A percentile compares a stretch with the other conserved stretches of the same genome.
phyloP scores from a whole-genome alignment of 1,284 basidiomycete species.

The Sanguinoderma infundibulare region DNA sequence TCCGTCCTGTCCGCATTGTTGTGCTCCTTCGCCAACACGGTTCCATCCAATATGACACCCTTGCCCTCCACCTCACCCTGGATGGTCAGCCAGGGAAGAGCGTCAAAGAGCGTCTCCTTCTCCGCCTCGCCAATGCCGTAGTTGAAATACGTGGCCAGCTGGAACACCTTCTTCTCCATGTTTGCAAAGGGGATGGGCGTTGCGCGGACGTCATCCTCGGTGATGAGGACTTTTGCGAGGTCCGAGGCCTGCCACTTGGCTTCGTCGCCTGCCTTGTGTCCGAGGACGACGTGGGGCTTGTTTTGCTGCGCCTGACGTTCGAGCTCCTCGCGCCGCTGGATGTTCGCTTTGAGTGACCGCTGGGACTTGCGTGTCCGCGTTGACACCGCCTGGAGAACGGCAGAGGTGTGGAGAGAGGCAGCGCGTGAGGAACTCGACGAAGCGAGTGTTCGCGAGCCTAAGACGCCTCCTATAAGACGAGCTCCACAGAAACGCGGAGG shows the following conservation, averaged over 20 bases:
- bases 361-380: constrained; percentile 43
- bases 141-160: constrained; percentile 53
- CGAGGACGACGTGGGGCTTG: constrained; percentile 75
- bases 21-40: background rate
- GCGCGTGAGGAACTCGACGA: constrained; percentile 44
- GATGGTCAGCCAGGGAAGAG: constrained; percentile 55
- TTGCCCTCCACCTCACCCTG: constrained; percentile 22
- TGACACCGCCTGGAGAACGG: constrained; percentile 41
- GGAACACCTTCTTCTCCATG: constrained; percentile 30
- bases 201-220: constrained; percentile 51
- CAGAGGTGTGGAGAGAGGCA: constrained; percentile 60
- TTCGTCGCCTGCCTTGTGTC: constrained; percentile 64
- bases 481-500: background rate
- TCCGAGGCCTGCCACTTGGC: constrained; percentile 67
- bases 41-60: background rate
- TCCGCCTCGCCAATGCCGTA: constrained; percentile 67
- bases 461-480: background rate
- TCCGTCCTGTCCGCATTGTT: constrained; percentile 44
- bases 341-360: constrained; percentile 54
- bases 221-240: constrained; percentile 65
- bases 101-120: constrained; percentile 60
- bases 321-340: constrained; percentile 51
- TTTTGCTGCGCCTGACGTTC: constrained; percentile 44
- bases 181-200: constrained; percentile 25
- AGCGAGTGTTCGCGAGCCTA: constrained; percentile 49